Base-by-base conservation (phyloP, 225 moss, liverwort and hornwort species). In the Pseudisothecium myosuroides region DNA sequence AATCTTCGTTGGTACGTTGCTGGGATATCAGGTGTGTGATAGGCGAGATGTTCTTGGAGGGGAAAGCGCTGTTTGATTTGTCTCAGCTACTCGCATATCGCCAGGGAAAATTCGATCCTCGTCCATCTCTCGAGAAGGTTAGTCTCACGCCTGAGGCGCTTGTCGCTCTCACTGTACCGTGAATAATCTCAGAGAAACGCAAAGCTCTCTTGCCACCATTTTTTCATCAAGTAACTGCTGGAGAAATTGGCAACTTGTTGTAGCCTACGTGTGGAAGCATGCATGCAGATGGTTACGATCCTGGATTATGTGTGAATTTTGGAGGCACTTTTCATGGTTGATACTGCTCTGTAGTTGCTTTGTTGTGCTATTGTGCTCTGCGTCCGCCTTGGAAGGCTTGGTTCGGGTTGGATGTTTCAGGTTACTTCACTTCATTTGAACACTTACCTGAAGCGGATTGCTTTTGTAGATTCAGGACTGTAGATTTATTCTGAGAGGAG, bases 1-100 rank as follows among this genome's bases (percentile, higher is more conserved):
- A 88, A 90, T 88, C 76, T 77, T 59, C 84, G 78, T 60, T 79
- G 63, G 62, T 85, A 68, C 67, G 69, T 91, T 89, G 67, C 26
- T 90, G 88, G 76, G 47, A 86, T 91, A 82, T 90, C 93, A 99
- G 98, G 92, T 99, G 98, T 91, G 98, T 99, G 81, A 97, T 99
- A 87, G 98, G 96, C 56, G 98, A 99, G 91, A 95, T 99, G 87
- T 97, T 97, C 89, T 89, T 96, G 86, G 98, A 99, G 92, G 98
- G 98, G 63, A 96, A 99, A 87, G 94, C 96, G 47, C 87, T 99
- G 73, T 99, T 99, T 90, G 96, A 97, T 89, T 93, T 97, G 88
- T 99, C 98, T 65, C 97, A 99, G 88, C 90, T 99, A 72, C 95
- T 99, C 63, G 96, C 97, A 80, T 99, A 99, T 91, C 96, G 97